A percentile compares a stretch with the other conserved stretches of the same genome.
phyloP scores from a whole-genome alignment of 768 basidiomycete genomes.

The Gymnopilus dilepis region DNA sequence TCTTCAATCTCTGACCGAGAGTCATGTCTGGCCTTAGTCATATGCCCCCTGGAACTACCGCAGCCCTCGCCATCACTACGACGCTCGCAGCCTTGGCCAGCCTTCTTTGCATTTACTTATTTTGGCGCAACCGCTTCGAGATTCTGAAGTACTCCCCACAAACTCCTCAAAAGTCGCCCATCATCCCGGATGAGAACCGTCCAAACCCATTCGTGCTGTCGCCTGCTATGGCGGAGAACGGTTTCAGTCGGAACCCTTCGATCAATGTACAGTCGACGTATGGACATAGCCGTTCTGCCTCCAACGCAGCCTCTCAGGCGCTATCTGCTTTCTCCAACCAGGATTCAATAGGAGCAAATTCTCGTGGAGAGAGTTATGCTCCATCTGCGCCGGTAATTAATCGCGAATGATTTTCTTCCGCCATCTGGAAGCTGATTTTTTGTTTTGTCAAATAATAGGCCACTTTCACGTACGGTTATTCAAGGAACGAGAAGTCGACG shows the following conservation, averaged over 20 bases:
- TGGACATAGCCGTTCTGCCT: neutral
- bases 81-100: constrained; percentile 9
- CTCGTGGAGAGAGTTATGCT: neutral
- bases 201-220: neutral
- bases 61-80: constrained; percentile 16
- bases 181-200: neutral
- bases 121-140: constrained; percentile 12
- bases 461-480: neutral
- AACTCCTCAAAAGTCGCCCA: neutral
- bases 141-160: neutral
- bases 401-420: neutral
- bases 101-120: constrained; percentile 11
- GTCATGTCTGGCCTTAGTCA: neutral
- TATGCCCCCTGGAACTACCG: constrained; percentile 13
- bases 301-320: neutral
- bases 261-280: neutral
- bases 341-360: neutral
- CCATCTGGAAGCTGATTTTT: neutral
- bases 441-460: neutral
- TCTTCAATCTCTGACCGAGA: too few relatives aligned
- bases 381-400: neutral
- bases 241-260: neutral
- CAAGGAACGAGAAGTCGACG: neutral
- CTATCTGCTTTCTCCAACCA: neutral
- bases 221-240: neutral